Percentiles rank a stretch among this genome's conserved stretches.
These are phyloP conservation scores for Metschnikowia picachoensis DNA, from an alignment of 805 yeast genomes.

Conservation along the genomic window DNA sequence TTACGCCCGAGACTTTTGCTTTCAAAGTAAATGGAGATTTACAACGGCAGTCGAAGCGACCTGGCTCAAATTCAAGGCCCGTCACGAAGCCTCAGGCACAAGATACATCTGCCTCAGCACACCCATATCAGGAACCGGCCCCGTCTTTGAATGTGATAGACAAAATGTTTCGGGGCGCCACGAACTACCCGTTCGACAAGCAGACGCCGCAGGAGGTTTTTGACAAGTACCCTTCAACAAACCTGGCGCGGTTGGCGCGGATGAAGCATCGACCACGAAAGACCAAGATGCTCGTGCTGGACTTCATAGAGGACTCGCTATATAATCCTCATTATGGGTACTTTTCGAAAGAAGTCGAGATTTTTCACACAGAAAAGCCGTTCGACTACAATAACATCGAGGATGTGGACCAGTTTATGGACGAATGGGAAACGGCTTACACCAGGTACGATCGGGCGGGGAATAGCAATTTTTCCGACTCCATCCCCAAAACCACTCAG, in stretches of 20 bases:
- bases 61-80: no score
- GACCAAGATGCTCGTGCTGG: slow-evolving; percentile 69
- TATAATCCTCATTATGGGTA: slow-evolving; percentile 83
- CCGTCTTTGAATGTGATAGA: slow-evolving; percentile 28
- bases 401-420: slow-evolving; percentile 68
- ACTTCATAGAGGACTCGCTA: slow-evolving; percentile 80
- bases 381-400: slow-evolving; percentile 55
- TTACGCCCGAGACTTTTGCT: slow-evolving; percentile 43
- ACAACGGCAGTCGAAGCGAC: not conserved
- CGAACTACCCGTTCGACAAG: slow-evolving; percentile 39
- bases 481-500: not conserved
- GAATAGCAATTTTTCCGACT: no score
- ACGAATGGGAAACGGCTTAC: slow-evolving; percentile 63
- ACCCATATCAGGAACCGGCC: slow-evolving; percentile 24
- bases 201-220: slow-evolving; percentile 38
- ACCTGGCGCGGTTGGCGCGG: slow-evolving; percentile 29
- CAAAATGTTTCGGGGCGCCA: slow-evolving; percentile 35
- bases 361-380: slow-evolving; percentile 63
- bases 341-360: slow-evolving; percentile 73
- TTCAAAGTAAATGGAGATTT: slow-evolving; percentile 30
- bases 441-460: slow-evolving; percentile 40
- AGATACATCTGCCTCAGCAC: slow-evolving; percentile 5
- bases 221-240: slow-evolving; percentile 33
- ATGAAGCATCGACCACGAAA: slow-evolving; percentile 49
- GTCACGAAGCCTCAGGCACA: no score